Percentiles rank a stretch among this genome's conserved stretches.
These are phyloP conservation scores for Passalora sequoiae DNA, from an alignment of 2,329 filamentous ascomycete species.

Conservation along the genomic window DNA sequence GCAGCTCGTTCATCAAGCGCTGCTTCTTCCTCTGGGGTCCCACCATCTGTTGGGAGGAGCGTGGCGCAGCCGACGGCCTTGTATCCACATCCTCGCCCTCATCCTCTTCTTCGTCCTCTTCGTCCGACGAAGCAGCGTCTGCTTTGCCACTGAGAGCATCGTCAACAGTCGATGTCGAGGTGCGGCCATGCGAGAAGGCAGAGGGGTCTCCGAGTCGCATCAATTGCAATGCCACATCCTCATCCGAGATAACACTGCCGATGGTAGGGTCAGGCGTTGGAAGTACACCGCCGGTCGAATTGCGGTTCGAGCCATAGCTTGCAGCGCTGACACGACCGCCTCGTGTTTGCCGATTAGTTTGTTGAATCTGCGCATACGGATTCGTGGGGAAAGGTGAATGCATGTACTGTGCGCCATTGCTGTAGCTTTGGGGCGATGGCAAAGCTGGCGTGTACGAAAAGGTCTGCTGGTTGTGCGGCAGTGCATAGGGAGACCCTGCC, in stretches of 20 bases:
- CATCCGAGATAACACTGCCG: slow-evolving; percentile 93
- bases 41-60: slow-evolving; percentile 24
- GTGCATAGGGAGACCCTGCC: slow-evolving; percentile 68
- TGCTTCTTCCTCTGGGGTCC: slow-evolving; percentile 35
- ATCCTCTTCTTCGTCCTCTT: slow-evolving; percentile 68
- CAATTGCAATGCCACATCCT: slow-evolving; percentile 93
- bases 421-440: slow-evolving; percentile 76
- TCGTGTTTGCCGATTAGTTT: slow-evolving; percentile 51
- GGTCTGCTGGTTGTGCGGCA: slow-evolving; percentile 70
- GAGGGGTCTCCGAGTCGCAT: slow-evolving; percentile 94
- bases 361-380: slow-evolving; percentile 22
- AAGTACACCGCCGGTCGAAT: slow-evolving; percentile 57
- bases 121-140: slow-evolving; percentile 69
- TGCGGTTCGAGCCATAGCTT: slow-evolving; percentile 38
- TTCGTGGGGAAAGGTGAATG: slow-evolving; percentile 23
- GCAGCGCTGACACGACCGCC: slow-evolving; percentile 47
- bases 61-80: slow-evolving; percentile 25
- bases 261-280: slow-evolving; percentile 97
- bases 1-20: slow-evolving; percentile 44
- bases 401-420: slow-evolving; percentile 17
- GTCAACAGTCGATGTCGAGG: slow-evolving; percentile 86
- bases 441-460: slow-evolving; percentile 72
- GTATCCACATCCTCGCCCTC: slow-evolving; percentile 66
- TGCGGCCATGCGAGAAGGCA: slow-evolving; percentile 87
- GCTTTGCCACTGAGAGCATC: slow-evolving; percentile 89